A percentile compares a stretch with the other conserved stretches of the same genome.
These are phyloP conservation scores for Dalbergia cultrata DNA, from an alignment of 306 rosid species.

Conservation along the genomic window DNA sequence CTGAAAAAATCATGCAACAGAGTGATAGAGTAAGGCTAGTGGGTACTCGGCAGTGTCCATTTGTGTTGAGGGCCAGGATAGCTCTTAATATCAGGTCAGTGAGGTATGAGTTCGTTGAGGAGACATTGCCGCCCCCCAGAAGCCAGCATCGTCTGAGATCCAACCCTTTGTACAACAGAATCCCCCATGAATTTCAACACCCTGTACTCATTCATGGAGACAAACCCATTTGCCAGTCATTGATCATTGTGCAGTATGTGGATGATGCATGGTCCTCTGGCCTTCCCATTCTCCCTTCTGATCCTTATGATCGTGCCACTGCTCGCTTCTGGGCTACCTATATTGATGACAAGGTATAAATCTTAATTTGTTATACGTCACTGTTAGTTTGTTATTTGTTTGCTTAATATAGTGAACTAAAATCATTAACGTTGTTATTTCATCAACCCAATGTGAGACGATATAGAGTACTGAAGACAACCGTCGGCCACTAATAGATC, in stretches of 20 bases:
- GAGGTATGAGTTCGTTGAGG: conserved; percentile 49
- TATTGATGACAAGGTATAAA: conserved; percentile 46
- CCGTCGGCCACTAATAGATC: no score
- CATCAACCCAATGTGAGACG: no score
- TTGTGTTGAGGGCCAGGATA: conserved; percentile 48
- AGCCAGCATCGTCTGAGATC: conserved; percentile 61
- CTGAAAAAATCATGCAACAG: conserved; percentile 29
- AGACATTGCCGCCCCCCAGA: conserved; percentile 45
- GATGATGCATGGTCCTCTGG: conserved; percentile 58
- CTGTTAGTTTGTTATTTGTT: no score
- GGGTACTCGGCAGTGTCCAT: conserved; percentile 60
- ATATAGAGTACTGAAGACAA: no score
- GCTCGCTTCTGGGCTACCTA: conserved; percentile 65
- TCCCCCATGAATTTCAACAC: no score
- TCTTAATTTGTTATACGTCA: no score
- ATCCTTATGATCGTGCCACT: conserved; percentile 63
- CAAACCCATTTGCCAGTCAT: conserved; percentile 60
- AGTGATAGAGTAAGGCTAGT: conserved; percentile 47
- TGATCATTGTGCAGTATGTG: conserved; percentile 61
- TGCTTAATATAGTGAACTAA: no score
- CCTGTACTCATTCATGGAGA: conserved; percentile 59
- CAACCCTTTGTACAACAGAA: conserved; percentile 66
- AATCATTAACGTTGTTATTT: no score
- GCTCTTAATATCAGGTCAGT: conserved; percentile 55
- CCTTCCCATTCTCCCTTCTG: conserved; percentile 61